phyloP scores from a whole-genome alignment of 129 eudicot genomes.

The Helianthus annuus region HanXRQr2.0-SUNRISE NC_035434.2:169859385-169859884 shows the following conservation, averaged over 20 bases:
- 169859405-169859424: conserved; percentile 85
- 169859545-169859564: conserved; percentile 99
- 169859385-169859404: conserved; percentile 83
- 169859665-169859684: conserved; percentile 47
- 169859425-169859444: conserved; percentile 95
- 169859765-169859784: not conserved
- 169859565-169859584: conserved; percentile 89
- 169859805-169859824: conserved; percentile 1
- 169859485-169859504: conserved; percentile 61
- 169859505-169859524: conserved; percentile 85
- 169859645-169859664: conserved; percentile 93
- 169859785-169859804: not conserved
- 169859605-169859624: conserved; percentile 75
- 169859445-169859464: conserved; percentile 94
- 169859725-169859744: conserved; percentile 2
- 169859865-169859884: too few relatives aligned
- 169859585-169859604: conserved; percentile 81
- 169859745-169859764: not conserved
- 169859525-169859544: conserved; percentile 91
- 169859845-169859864: too few relatives aligned
- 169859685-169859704: not conserved
- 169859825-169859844: too few relatives aligned
- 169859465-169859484: conserved; percentile 70
- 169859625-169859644: conserved; percentile 96
- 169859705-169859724: not conserved